Conservation (phyloP, 495 filamentous ascomycete species). For the Chaetomium fimeti region DNA sequence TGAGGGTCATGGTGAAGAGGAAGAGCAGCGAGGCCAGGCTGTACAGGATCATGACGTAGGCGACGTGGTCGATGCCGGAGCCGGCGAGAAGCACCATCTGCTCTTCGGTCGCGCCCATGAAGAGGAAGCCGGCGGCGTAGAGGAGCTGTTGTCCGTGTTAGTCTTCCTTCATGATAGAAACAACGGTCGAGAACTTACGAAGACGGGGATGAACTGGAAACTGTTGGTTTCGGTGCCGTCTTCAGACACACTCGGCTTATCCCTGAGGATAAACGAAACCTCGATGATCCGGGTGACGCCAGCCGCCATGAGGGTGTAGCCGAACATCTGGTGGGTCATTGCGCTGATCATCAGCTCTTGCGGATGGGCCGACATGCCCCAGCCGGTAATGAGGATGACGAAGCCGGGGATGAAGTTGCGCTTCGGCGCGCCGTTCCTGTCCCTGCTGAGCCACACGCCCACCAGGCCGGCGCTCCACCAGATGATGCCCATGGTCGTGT, state of each 20-base stretch:
- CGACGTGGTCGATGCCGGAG: slow-evolving; percentile 78
- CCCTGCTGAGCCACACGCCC: slow-evolving; percentile 87
- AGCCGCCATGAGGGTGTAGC: slow-evolving; percentile 92
- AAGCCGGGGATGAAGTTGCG: slow-evolving; percentile 90
- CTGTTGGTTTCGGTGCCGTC: slow-evolving; percentile 63
- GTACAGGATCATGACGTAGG: slow-evolving; percentile 87
- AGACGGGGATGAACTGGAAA: slow-evolving; percentile 90
- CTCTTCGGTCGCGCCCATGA: slow-evolving; percentile 96
- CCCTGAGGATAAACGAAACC: slow-evolving; percentile 80
- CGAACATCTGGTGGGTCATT: slow-evolving; percentile 88
- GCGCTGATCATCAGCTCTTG: slow-evolving; percentile 79
- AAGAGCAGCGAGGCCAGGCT: slow-evolving; percentile 87
- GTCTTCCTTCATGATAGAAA: background rate
- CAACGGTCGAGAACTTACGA: slow-evolving; percentile 58
- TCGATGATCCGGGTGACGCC: slow-evolving; percentile 84
- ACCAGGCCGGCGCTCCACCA: slow-evolving; percentile 95
- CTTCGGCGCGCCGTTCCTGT: slow-evolving; percentile 77
- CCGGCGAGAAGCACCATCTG: slow-evolving; percentile 76
- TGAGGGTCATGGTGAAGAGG: slow-evolving; percentile 81
- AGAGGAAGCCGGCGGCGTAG: slow-evolving; percentile 90
- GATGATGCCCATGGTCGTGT: slow-evolving; percentile 94
- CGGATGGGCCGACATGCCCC: slow-evolving; percentile 86
- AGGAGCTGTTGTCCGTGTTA: slow-evolving; percentile 59
- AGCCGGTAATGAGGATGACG: slow-evolving; percentile 90
- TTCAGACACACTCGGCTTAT: slow-evolving; percentile 60